Conservation (phyloP, 768 basidiomycete genomes). For the Tylopilus vinaceipallidus region DNA sequence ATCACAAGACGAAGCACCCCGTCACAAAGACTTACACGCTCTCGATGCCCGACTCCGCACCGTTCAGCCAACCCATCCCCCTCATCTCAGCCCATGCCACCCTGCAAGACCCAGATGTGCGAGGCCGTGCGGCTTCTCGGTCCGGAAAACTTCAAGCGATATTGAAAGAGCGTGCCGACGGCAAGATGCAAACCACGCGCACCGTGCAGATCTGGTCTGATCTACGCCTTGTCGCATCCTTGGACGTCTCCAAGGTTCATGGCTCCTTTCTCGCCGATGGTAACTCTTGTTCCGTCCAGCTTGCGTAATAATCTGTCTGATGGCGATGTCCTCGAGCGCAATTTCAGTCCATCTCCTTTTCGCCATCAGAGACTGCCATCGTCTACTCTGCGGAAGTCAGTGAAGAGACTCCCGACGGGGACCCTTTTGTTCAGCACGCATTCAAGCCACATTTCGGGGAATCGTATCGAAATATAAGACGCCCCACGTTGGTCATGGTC, state of each 20-base stretch:
- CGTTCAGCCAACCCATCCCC: neutral
- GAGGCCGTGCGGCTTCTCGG: slow-evolving; percentile 41
- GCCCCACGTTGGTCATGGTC: slow-evolving; percentile 42
- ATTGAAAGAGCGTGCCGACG: slow-evolving; percentile 14
- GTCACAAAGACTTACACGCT: too few species aligned
- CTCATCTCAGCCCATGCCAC: too few species aligned
- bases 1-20: too few species aligned
- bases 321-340: neutral
- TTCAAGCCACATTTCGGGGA: slow-evolving; percentile 49
- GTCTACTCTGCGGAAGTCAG: slow-evolving; percentile 59
- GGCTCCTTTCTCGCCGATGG: slow-evolving; percentile 44
- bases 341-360: neutral
- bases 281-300: slow-evolving; percentile 48
- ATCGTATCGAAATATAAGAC: slow-evolving; percentile 42
- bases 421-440: too few species aligned
- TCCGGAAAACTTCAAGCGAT: slow-evolving; percentile 21
- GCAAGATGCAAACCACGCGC: slow-evolving; percentile 34
- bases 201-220: slow-evolving; percentile 55
- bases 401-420: neutral
- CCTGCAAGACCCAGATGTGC: slow-evolving; percentile 6
- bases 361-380: slow-evolving; percentile 27
- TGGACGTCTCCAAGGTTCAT: slow-evolving; percentile 38
- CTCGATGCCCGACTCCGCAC: slow-evolving; percentile 15
- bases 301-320: slow-evolving; percentile 27
- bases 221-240: slow-evolving; percentile 29